These are phyloP conservation scores for Trametes versicolor DNA, from an alignment of 1,284 basidiomycete genomes.

Conservation along the genomic window DNA sequence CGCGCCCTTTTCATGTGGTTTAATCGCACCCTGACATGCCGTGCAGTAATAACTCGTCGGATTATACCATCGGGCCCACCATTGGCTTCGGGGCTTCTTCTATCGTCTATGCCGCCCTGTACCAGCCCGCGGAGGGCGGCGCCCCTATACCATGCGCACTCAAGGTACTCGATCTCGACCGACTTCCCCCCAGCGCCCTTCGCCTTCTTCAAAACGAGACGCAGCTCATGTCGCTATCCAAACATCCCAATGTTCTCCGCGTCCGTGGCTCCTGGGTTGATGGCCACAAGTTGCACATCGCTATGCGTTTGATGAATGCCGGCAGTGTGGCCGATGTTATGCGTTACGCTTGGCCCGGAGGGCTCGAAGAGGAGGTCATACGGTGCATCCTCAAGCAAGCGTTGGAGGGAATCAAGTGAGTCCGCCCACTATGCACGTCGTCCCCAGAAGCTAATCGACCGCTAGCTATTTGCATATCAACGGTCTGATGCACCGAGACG, in stretches of 20 bases:
- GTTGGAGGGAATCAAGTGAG: conserved; percentile 83
- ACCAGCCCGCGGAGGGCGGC: conserved; percentile 47
- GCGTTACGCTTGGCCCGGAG: conserved; percentile 85
- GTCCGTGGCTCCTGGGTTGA: conserved; percentile 91
- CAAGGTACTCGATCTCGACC: conserved; percentile 90
- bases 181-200: conserved; percentile 72
- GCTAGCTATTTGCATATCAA: conserved; percentile 86
- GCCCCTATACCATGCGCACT: conserved; percentile 75
- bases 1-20: conserved; percentile 14
- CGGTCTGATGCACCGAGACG: conserved; percentile 89
- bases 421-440: conserved; percentile 23
- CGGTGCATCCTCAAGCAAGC: conserved; percentile 87
- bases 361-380: conserved; percentile 88
- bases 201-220: conserved; percentile 84
- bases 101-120: conserved; percentile 83
- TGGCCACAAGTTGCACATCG: conserved; percentile 86
- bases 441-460: background rate
- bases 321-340: conserved; percentile 90
- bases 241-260: conserved; percentile 91
- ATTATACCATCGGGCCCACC: conserved; percentile 78
- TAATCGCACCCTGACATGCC: conserved; percentile 18
- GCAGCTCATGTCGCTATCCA: conserved; percentile 92
- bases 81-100: conserved; percentile 91
- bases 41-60: conserved; percentile 68
- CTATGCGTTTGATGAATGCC: conserved; percentile 89